Conservation (phyloP, 2,329 filamentous ascomycete genomes). For the Parastagonospora avenae region DNA sequence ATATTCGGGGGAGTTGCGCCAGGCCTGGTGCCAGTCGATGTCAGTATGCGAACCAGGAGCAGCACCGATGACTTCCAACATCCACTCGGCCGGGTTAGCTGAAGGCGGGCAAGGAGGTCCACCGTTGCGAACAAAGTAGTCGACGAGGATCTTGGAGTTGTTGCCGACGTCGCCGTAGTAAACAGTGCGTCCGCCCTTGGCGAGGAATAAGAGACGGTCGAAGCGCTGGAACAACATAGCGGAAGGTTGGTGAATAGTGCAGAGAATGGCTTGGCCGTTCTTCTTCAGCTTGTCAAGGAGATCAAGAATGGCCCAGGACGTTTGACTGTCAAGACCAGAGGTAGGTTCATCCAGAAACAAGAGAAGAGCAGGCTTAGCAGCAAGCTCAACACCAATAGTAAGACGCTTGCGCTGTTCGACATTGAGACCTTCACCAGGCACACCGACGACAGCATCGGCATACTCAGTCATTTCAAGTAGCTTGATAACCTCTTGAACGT, state of each 20-base stretch:
- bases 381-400: constrained; percentile 95
- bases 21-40: constrained; percentile 57
- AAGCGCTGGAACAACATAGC: constrained; percentile 94
- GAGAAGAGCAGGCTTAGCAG: constrained; percentile 85
- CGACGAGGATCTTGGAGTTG: constrained; percentile 69
- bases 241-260: constrained; percentile 96
- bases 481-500: constrained; percentile 89
- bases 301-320: constrained; percentile 88
- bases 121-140: constrained; percentile 78
- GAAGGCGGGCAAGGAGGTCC: constrained; percentile 67
- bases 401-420: constrained; percentile 74
- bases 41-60: constrained; percentile 56
- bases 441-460: constrained; percentile 87
- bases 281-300: constrained; percentile 88
- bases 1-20: constrained; percentile 56
- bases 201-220: constrained; percentile 78
- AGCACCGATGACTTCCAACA: constrained; percentile 65
- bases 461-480: constrained; percentile 89
- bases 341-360: constrained; percentile 96
- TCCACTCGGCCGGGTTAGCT: constrained; percentile 84
- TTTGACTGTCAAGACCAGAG: constrained; percentile 90
- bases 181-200: constrained; percentile 75
- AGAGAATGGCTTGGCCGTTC: constrained; percentile 83
- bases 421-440: constrained; percentile 79
- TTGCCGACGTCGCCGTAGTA: constrained; percentile 82